Evolutionary conservation across 2,329 filamentous ascomycete species (phyloP), one percentile per base, ranked within the genome.

Genomic region (Arachnomyces sp.): DNA sequence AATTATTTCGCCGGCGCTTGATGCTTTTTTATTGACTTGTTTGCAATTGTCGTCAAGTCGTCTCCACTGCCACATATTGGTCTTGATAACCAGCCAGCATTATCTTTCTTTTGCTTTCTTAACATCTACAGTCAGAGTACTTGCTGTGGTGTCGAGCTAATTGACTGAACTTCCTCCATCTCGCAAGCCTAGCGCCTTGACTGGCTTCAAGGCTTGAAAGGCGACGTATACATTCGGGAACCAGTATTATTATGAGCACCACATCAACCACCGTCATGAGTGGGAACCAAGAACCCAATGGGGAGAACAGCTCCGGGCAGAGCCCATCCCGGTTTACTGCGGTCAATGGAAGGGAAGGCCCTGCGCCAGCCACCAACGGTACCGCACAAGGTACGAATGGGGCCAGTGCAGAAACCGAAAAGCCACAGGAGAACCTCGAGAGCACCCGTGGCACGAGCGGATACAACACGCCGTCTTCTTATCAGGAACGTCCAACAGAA

Each of bases 401-500:
- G 29, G 9, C 13, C 30, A 3, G 13, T 34, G 25, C 37, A 31
- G 15, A 40, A 43, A 30, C 52, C 48, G 30, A 51, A 53, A 16
- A 45, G 44, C 38, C 43, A 38, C 20, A 46, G 33, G 51, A 53
- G n/a, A 12, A 36, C 12, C 38, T 38, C 12, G 54, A 52, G 15
- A 39, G 32, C 15, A 42, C 41, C 28, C 51, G 47, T 40, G 38
- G 41, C 16, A 48, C 43, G 35, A 42, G 43, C 34, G 48, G 48
- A 15, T 44, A 45, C n/a, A 49, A 50, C 46, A 49, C 50, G 31
- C 47, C 50, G 41, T 47, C 52, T 25, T 49, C 48, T 33, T 49
- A 51, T 40, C 57, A 55, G 36, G 57, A 66, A n/a, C 74, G 73
- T 44, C 72, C 64, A 20, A 68, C 70, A 48, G 65, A 75, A n/a